A percentile compares a stretch with the other conserved stretches of the same genome.
phyloP scores from a whole-genome alignment of 2,329 filamentous ascomycete species.

The Fusarium nematophilum region DNA sequence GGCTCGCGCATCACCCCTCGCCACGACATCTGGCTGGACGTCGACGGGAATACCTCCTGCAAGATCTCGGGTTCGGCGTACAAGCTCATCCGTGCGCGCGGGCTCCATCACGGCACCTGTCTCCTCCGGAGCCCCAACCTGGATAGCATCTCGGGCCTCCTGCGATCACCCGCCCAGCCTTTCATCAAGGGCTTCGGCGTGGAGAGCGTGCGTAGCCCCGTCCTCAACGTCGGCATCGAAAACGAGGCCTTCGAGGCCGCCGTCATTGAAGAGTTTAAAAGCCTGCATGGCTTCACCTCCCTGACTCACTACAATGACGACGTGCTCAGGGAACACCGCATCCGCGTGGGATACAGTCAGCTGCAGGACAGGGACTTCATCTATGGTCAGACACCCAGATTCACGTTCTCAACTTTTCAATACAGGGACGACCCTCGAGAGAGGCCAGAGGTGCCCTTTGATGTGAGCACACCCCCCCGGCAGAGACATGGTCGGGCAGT shows the following conservation, averaged over 20 bases:
- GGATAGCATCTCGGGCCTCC: constrained; percentile 71
- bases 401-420: constrained; percentile 74
- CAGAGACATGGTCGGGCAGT: not conserved
- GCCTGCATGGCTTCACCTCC: constrained; percentile 69
- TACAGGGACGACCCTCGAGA: constrained; percentile 68
- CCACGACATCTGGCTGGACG: constrained; percentile 47
- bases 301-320: constrained; percentile 60
- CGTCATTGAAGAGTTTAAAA: constrained; percentile 73
- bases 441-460: constrained; percentile 61
- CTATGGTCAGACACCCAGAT: constrained; percentile 87
- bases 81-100: constrained; percentile 84
- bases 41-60: constrained; percentile 72
- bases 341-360: constrained; percentile 55
- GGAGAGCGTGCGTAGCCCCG: constrained; percentile 87
- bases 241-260: constrained; percentile 61
- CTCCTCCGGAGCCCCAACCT: constrained; percentile 83
- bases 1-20: constrained; percentile 58
- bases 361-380: constrained; percentile 76
- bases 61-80: constrained; percentile 97
- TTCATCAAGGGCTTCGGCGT: constrained; percentile 87
- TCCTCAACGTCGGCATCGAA: constrained; percentile 78
- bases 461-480: constrained; percentile 50
- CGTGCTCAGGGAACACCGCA: constrained; percentile 58
- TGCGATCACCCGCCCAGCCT: constrained; percentile 81
- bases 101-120: constrained; percentile 94